These are phyloP conservation scores for Juncus effusus DNA, from an alignment of 176 grass and related monocot genomes.

Conservation along the genomic window DNA sequence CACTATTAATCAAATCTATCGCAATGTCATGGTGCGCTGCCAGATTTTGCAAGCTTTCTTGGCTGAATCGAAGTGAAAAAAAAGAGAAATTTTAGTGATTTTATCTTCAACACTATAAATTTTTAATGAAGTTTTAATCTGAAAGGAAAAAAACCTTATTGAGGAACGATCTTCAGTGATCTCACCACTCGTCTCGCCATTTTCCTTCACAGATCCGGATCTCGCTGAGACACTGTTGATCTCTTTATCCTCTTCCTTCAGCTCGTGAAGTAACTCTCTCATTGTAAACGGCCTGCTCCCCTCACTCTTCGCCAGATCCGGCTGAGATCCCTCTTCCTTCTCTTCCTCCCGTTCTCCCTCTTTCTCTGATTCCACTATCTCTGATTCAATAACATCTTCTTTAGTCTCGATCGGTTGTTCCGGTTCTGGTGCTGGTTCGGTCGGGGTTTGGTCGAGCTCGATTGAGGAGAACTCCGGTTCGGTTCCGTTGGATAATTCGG, in stretches of 20 bases:
- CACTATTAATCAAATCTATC: conserved; percentile 92
- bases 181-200: conserved; percentile 43
- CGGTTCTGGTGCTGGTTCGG: conserved; percentile 7
- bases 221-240: conserved; percentile 20
- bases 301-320: conserved; percentile 38
- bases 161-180: conserved; percentile 42
- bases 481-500: conserved; percentile 16
- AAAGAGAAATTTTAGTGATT: conserved; percentile 8
- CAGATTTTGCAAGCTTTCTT: conserved; percentile 53
- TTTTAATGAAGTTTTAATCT: too few species aligned
- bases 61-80: conserved; percentile 43
- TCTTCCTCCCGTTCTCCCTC: conserved; percentile 25
- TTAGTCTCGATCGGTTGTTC: conserved; percentile 18
- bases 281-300: conserved; percentile 65
- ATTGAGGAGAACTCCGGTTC: not conserved
- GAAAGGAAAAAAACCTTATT: conserved; percentile 42
- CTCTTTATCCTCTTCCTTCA: conserved; percentile 64
- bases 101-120: too few species aligned
- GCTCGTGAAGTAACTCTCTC: conserved; percentile 73
- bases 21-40: conserved; percentile 70
- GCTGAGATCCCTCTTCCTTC: conserved; percentile 38
- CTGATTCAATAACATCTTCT: not conserved
- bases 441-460: conserved; percentile 10
- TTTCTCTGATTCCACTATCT: conserved; percentile 18
- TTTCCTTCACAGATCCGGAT: conserved; percentile 44